These are phyloP conservation scores for Colletotrichum navitas DNA, from an alignment of 2,329 filamentous ascomycete species.

Conservation along the genomic window DNA sequence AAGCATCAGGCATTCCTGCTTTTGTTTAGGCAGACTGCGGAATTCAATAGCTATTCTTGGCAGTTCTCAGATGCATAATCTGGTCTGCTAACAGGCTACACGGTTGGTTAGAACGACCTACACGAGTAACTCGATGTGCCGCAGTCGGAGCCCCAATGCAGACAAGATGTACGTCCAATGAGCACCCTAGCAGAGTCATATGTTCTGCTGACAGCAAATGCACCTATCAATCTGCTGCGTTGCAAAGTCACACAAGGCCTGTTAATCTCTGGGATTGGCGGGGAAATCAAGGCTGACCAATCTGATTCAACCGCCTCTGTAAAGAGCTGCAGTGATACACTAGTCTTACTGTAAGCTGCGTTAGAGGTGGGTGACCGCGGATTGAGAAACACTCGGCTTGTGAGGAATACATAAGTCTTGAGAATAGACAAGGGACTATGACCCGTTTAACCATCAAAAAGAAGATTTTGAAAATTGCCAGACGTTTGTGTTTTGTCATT, in stretches of 20 bases:
- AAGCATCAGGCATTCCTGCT: no score
- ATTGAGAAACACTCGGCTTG: fast-evolving
- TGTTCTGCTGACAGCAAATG: background rate
- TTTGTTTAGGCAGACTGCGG: background rate
- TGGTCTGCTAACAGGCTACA: background rate
- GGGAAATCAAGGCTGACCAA: background rate
- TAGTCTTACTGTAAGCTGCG: no score
- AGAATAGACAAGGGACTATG: background rate
- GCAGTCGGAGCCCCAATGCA: background rate
- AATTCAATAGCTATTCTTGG: background rate
- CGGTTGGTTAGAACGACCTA: background rate
- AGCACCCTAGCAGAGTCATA: background rate
- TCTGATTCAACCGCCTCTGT: background rate
- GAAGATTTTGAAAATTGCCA: background rate
- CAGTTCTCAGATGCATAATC: background rate
- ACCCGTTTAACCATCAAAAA: no score
- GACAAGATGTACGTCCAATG: background rate
- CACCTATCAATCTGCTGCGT: background rate
- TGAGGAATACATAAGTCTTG: no score
- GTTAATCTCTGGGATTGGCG: background rate
- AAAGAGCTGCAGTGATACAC: background rate
- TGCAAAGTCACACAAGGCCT: background rate
- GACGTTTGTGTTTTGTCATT: background rate
- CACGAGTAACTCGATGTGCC: background rate
- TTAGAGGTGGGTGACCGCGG: no score